Base-by-base conservation (phyloP, 192 early-diverging fungal genomes). In the Umbelopsis ramanniana region DNA sequence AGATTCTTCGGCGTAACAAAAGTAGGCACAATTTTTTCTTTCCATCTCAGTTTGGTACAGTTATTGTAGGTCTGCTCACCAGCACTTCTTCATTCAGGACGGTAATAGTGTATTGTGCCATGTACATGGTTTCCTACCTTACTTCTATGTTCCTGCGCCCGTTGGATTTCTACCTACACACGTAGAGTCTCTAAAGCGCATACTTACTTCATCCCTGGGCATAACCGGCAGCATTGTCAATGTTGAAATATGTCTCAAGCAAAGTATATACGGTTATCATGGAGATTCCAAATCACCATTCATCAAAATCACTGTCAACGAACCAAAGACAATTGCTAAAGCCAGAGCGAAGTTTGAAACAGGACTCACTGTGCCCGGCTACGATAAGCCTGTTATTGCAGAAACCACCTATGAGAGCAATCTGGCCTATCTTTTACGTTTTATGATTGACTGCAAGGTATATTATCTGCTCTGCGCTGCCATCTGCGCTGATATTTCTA, bases 121-220 rank as follows among this genome's bases (percentile, higher is more conserved):
- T 85, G 95, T 97, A 0, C 88, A 90, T 15, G 94, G 92, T 3
- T 98, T 97, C 71, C 84, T 88, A 37, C 95, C 95, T 33, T 99
- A 99, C 79, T 94, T 98, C 81, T 99, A 97, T 81, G 88, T 96
- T 24, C 90, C 93, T 4, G 95, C 96, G 11, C 97, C 97, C 37
- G n/a, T 76, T 4, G 90, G 91, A 19, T 94, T 96, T 69, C 79
- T 83, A 22, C 77, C 85, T 21, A 80, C 84, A 11, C 77, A 94
- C 72, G 74, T 95, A 23, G 78, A 83, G 4, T 73, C 74, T 8
- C 77, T 93, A 50, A 69, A 81, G 22, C 26, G 52, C 43, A 81
- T 84, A 46, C 70, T 95, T n/a, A 81, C 85, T 66, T 29, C 57
- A 19, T 63, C 57, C 6, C 23, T 82, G 0, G 79, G 80, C 6